Base-by-base conservation (phyloP, 805 yeast genomes). In the Deakozyma indianensis region DNA sequence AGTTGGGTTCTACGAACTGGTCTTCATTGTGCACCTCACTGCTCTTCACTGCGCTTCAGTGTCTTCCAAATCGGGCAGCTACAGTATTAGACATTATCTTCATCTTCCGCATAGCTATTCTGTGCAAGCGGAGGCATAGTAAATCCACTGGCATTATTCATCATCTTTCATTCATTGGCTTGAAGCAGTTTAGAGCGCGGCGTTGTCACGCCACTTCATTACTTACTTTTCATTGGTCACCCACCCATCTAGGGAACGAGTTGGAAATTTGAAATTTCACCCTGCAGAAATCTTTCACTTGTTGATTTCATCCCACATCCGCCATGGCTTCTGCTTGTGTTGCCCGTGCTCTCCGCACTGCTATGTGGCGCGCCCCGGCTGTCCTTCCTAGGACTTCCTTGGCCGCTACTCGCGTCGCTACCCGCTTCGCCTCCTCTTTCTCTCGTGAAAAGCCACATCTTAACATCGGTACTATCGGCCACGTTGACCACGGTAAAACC, bases 401-500 rank as follows among this genome's bases (percentile, higher is more conserved):
- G 28, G 38, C 41, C 18, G 41, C 32, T 24, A 46, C 43, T 23
- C n/a, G n/a, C n/a, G n/a, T n/a, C n/a, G 25, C 23, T 18, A 38
- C 22, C 41, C 56, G 58, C 40, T 46, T 52, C 43, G 94, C 94
- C 51, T 74, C 81, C 43, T 75, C 90, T 43, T 92, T 90, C 64
- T 83, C 83, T 67, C 90, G 98, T 72, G 74, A 87, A 56, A 92
- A 92, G 73, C 97, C 97, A 43, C 97, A 90, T 65, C 80, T 90
- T 56, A 90, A 90, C 70, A 76, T 90, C 57, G 98, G 97, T 71
- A 90, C 97, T 64, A 90, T 90, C 65, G 97, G 97, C 56, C 97
- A 90, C 67, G 97, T 90, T 55, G 98, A 90, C 73, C 97, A 90
- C 70, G 98, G 98, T 68, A 90, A 90, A 71, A 88, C 97, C 58